phyloP scores from a whole-genome alignment of 176 grass and related monocot species.

The Oryza glaberrima region DNA sequence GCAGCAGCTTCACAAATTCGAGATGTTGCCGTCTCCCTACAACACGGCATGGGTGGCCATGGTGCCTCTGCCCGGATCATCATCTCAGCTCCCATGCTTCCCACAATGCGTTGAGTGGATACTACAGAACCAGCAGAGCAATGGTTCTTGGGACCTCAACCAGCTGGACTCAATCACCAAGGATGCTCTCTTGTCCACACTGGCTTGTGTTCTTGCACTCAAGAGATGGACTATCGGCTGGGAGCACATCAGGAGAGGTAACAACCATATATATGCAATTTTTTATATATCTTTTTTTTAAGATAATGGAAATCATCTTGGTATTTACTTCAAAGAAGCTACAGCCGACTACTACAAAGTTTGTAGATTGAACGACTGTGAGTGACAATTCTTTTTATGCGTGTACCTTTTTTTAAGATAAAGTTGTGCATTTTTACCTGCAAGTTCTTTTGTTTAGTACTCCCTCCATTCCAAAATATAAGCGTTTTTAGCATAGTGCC shows the following conservation, averaged over 20 bases:
- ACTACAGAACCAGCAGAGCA: conserved; percentile 50
- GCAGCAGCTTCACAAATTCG: not conserved
- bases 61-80: conserved; percentile 50
- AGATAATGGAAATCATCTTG: no score
- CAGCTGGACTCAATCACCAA: conserved; percentile 27
- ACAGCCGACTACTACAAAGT: no score
- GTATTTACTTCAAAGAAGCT: no score
- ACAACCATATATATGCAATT: not conserved
- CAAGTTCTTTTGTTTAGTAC: no score
- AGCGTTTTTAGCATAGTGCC: no score
- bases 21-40: not conserved
- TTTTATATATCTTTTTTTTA: no score
- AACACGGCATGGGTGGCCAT: conserved; percentile 49
- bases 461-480: no score
- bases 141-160: conserved; percentile 61
- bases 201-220: conserved; percentile 76
- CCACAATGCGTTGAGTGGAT: conserved; percentile 62
- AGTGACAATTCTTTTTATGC: no score
- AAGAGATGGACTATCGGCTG: no score
- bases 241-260: conserved; percentile 49
- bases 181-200: conserved; percentile 59
- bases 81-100: conserved; percentile 43
- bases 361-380: no score
- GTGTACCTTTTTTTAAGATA: no score
- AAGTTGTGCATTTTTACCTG: not conserved